Percentiles rank a stretch among this genome's conserved stretches.
These are phyloP conservation scores for Botrytis paeoniae DNA, from an alignment of 2,329 filamentous ascomycete genomes.

Conservation along the genomic window DNA sequence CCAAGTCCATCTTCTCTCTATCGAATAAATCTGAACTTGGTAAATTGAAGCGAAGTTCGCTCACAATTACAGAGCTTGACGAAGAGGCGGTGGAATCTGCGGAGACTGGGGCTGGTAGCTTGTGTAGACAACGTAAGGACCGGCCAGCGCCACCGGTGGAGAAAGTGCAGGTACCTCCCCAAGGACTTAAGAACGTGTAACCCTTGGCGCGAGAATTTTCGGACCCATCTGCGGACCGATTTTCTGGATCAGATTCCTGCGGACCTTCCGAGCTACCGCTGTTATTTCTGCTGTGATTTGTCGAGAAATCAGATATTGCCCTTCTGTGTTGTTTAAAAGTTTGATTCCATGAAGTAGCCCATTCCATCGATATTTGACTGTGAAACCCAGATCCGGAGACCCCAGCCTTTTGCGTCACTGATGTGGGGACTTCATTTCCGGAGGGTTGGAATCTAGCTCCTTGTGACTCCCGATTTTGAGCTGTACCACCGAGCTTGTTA, in stretches of 20 bases:
- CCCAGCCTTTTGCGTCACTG: conserved; percentile 11
- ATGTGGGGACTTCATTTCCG: conserved; percentile 12
- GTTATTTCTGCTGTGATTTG: conserved; percentile 22
- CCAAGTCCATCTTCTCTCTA: conserved; percentile 12
- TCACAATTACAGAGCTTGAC: conserved; percentile 47
- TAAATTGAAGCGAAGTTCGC: conserved; percentile 87
- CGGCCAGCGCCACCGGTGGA: conserved; percentile 72
- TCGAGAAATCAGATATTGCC: conserved; percentile 30
- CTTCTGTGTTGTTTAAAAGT: conserved; percentile 31
- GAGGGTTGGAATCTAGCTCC: not conserved
- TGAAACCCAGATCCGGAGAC: conserved; percentile 41
- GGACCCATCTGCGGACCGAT: conserved; percentile 16
- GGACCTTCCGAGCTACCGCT: conserved; percentile 22
- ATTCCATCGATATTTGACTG: conserved; percentile 55
- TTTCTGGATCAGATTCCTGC: conserved; percentile 13
- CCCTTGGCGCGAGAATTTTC: conserved; percentile 43
- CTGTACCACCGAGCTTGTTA: conserved; percentile 14
- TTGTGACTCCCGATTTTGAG: not conserved
- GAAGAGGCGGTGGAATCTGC: conserved; percentile 21
- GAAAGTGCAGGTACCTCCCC: conserved; percentile 86
- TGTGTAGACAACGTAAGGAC: conserved; percentile 70
- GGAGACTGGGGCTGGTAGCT: conserved; percentile 50
- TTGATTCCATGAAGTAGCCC: conserved; percentile 32
- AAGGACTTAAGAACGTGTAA: conserved; percentile 80
- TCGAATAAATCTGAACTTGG: conserved; percentile 55